These are phyloP conservation scores for Priceomyces carsonii DNA, from an alignment of 805 yeast genomes.

Conservation along the genomic window DNA sequence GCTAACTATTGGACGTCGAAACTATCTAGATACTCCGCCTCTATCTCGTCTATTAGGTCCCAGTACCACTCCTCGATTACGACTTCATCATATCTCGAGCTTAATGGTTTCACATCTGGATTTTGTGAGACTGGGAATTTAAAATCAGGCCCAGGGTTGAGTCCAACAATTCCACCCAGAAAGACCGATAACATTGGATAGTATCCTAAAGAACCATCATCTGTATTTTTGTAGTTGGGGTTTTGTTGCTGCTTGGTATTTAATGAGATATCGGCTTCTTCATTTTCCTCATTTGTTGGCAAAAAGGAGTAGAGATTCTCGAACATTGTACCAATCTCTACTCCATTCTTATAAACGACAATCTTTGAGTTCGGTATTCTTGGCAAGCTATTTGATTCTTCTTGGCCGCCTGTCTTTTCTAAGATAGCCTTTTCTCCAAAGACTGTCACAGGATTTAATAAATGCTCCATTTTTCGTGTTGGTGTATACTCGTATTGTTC, in stretches of 20 bases:
- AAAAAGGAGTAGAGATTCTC: conserved; percentile 69
- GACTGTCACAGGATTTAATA: conserved; percentile 69
- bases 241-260: conserved; percentile 36
- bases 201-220: conserved; percentile 88
- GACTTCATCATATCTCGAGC: conserved; percentile 62
- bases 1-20: conserved; percentile 28
- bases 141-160: conserved; percentile 71
- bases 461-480: conserved; percentile 70
- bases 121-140: conserved; percentile 41
- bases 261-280: conserved; percentile 24
- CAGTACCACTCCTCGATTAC: conserved; percentile 79
- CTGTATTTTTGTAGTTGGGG: conserved; percentile 45
- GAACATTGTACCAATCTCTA: conserved; percentile 62
- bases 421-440: conserved; percentile 68
- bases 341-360: conserved; percentile 77
- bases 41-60: conserved; percentile 86
- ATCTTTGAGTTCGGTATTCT: conserved; percentile 59
- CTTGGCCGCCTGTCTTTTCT: conserved; percentile 38
- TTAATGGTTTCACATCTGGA: conserved; percentile 47
- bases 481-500: conserved; percentile 82
- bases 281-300: conserved; percentile 71
- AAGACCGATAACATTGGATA: conserved; percentile 88
- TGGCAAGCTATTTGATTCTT: conserved; percentile 37
- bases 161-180: conserved; percentile 70
- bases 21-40: conserved; percentile 55